Evolutionary conservation across 192 early-diverging fungal genomes (phyloP).

Genomic region (Coemansia sp.): DNA sequence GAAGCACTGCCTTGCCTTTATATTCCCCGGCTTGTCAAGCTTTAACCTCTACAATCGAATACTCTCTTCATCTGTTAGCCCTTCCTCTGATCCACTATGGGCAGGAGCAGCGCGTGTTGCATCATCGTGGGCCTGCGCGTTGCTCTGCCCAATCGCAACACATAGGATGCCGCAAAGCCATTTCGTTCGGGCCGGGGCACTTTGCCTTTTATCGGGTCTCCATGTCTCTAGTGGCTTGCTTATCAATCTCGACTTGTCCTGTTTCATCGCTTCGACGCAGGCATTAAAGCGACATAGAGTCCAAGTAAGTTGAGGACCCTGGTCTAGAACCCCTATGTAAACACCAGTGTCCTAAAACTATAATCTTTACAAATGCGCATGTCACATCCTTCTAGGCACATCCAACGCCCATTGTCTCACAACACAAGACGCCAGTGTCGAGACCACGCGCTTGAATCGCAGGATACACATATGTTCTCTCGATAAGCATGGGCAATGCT

Average conservation of each 20-base stretch:
- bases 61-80: too few species aligned
- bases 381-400: not conserved
- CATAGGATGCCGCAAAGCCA: not conserved
- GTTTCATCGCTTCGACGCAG: not conserved
- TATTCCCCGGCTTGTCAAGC: too few species aligned
- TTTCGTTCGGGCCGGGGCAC: not conserved
- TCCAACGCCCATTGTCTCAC: not conserved
- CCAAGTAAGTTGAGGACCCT: not conserved
- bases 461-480: not conserved
- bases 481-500: not conserved
- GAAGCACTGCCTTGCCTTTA: too few species aligned
- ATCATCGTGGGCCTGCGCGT: too few species aligned
- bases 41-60: too few species aligned
- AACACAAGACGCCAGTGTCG: not conserved
- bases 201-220: not conserved
- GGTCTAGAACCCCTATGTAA: not conserved
- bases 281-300: not conserved
- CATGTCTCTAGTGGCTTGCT: not conserved
- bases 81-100: too few species aligned
- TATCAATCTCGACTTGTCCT: not conserved
- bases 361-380: not conserved
- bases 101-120: too few species aligned
- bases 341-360: not conserved
- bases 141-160: too few species aligned
- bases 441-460: not conserved